These are phyloP conservation scores for Penicillium turbatum DNA, from an alignment of 495 filamentous ascomycete genomes.

Conservation along the genomic window DNA sequence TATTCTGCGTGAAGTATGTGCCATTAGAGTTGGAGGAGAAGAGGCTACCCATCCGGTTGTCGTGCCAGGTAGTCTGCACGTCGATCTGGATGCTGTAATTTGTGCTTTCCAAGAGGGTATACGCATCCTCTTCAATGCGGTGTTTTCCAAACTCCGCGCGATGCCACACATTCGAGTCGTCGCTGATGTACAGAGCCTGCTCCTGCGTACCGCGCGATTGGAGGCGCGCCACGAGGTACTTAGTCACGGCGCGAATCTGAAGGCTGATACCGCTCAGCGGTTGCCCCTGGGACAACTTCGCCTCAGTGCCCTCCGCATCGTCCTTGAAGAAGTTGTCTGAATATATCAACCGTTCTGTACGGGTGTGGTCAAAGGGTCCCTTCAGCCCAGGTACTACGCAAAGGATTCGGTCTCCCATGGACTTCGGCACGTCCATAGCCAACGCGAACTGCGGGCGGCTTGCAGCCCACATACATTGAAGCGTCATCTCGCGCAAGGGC, in stretches of 20 bases:
- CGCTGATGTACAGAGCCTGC: slow-evolving; percentile 78
- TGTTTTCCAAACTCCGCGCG: slow-evolving; percentile 85
- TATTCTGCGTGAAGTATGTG: slow-evolving; percentile 87
- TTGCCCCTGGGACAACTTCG: slow-evolving; percentile 65
- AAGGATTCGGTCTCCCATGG: slow-evolving; percentile 61
- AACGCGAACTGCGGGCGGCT: slow-evolving; percentile 68
- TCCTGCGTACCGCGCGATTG: slow-evolving; percentile 76
- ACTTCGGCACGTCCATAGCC: slow-evolving; percentile 48
- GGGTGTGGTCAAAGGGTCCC: slow-evolving; percentile 48
- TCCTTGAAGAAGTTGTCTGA: slow-evolving; percentile 73
- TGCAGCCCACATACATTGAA: slow-evolving; percentile 80
- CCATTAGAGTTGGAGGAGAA: slow-evolving; percentile 96
- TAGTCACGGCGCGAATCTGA: slow-evolving; percentile 64
- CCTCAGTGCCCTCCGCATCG: slow-evolving; percentile 55
- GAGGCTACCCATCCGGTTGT: slow-evolving; percentile 72
- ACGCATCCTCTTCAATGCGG: slow-evolving; percentile 76
- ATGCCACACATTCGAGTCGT: slow-evolving; percentile 81
- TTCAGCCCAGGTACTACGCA: slow-evolving; percentile 73
- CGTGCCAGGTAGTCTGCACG: slow-evolving; percentile 64
- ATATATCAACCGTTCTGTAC: slow-evolving; percentile 64
- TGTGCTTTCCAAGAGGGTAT: slow-evolving; percentile 90
- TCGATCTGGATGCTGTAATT: slow-evolving; percentile 97
- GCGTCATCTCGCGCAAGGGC: slow-evolving; percentile 56
- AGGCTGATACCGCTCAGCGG: slow-evolving; percentile 74
- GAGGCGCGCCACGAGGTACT: slow-evolving; percentile 78